Evolutionary conservation across 2,329 filamentous ascomycete species (phyloP), one percentile per base, ranked within the genome.

Genomic region (Ceratocystis destructans): DNA sequence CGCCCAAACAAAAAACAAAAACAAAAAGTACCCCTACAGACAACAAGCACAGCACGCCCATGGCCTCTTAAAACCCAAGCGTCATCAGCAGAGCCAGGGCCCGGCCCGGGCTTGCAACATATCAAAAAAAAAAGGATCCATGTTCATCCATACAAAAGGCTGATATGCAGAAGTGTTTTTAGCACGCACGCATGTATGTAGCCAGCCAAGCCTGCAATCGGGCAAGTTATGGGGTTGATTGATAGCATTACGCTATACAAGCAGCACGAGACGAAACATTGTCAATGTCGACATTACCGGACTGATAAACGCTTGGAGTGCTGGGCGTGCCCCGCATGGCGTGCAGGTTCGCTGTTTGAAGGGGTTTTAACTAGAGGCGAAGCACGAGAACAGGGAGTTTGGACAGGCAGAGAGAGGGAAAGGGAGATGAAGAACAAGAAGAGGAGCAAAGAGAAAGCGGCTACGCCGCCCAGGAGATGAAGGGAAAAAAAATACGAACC

Each of bases 61-160:
- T n/a, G 12, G n/a, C 20, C 48, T 37, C n/a, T 22, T 25, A 7
- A 37, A 31, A 20, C 15, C 55, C 55, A 37, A 59, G 55, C 55
- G 55, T 31, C 55, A n/a, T 20, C 12, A n/a, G 25, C 55, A 31
- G 28, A 37, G 55, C 55, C 55, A 59, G 55, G 15, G 8, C 15
- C 55, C 55, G 55, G 55, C 28, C 55, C 55, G 55, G 55, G 55
- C 55, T 33, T n/a, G n/a, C 20, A 37, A 59, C 25, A 37, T 20
- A 59, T 37, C 55, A 59, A 59, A 37, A 59, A 37, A 59, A 31
- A 59, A 59, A 59, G 55, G 55, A 59, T 59, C n/a, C 55, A 59
- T 33, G 55, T 59, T 59, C 55, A 59, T 59, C 55, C 55, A 59
- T 59, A 59, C 55, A 59, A 59, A 10, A 31, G 28, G 20, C 28